Evolutionary conservation across 108 stramenopile genomes (phyloP).

Genomic region (Stephanodiscus minutulus): DNA sequence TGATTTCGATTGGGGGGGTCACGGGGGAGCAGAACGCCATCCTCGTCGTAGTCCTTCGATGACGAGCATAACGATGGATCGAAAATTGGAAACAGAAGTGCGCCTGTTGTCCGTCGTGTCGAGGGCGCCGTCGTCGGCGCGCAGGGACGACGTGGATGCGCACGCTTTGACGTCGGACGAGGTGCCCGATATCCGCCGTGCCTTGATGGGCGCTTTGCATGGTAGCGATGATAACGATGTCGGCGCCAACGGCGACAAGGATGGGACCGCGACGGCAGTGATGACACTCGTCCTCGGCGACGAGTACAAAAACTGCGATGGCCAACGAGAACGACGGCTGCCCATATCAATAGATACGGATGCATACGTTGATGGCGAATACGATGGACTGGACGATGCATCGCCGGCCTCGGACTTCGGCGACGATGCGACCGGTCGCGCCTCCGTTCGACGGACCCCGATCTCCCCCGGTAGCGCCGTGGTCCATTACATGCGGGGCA

Average conservation of each 20-base stretch:
- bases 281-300: not conserved
- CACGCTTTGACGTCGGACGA: constrained; percentile 30
- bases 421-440: not conserved
- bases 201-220: constrained; percentile 44
- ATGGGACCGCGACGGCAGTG: not conserved
- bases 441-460: constrained; percentile 4
- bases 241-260: constrained; percentile 11
- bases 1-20: not conserved
- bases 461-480: constrained; percentile 2
- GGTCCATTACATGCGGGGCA: constrained; percentile 61
- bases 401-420: not conserved
- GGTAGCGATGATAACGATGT: constrained; percentile 35
- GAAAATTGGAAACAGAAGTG: constrained; percentile 84
- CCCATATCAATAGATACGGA: constrained; percentile 44
- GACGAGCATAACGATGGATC: constrained; percentile 71
- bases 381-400: not conserved
- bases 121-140: constrained; percentile 3
- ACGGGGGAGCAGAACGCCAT: not conserved
- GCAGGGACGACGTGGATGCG: constrained; percentile 24
- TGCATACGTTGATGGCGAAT: constrained; percentile 20
- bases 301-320: constrained; percentile 11
- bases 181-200: not conserved
- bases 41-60: not conserved
- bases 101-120: constrained; percentile 54
- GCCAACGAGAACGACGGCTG: constrained; percentile 12